Evolutionary conservation across 768 basidiomycete genomes (phyloP), one percentile per base, ranked within the genome.

Genomic region (Termitomyces sp.): DNA sequence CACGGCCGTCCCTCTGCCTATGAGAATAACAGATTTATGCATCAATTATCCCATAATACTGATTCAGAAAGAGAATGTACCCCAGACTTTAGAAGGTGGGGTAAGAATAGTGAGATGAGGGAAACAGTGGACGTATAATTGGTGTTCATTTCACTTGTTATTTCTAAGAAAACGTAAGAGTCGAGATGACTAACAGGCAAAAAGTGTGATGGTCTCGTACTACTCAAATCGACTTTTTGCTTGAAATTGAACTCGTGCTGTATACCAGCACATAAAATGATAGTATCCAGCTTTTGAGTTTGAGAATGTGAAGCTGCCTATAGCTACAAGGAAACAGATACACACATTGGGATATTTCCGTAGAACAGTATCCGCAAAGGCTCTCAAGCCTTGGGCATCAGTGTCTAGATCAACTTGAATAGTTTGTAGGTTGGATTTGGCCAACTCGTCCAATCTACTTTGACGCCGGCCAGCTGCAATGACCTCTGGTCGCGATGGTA

Each of bases 111-210:
- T 3, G 76, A 73, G 50, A 81, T 78, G 44, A 81, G 65, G 41
- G 75, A 74, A n/a, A 83, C 71, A 30, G 81, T 70, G 0, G 83
- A 77, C 0, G 73, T 72, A 63, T 86, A 86, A 65, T 87, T 86
- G 41, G 79, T 74, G 44, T 79, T 76, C 2, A 85, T 61, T 68
- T 87, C 86, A 37, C 67, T 69, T 30, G 71, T 58, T 36, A 82
- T 57, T 31, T 73, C 81, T 84, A 56, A 15, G 47, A 39, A 58
- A 63, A 45, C 15, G 37, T 58, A 47, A 53, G 39, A 33, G 44
- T 18, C 46, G n/a, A 49, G 39, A 39, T 30, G 27, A 47, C 20
- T 18, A 58, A 7, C 16, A 15, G 52, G n/a, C 5, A 41, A 11
- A 15, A 41, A 13, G 27, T 18, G 4, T 2, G 24, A 41, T 37